phyloP scores from a whole-genome alignment of 345 rosid genomes.

The Isatis tinctoria region DNA sequence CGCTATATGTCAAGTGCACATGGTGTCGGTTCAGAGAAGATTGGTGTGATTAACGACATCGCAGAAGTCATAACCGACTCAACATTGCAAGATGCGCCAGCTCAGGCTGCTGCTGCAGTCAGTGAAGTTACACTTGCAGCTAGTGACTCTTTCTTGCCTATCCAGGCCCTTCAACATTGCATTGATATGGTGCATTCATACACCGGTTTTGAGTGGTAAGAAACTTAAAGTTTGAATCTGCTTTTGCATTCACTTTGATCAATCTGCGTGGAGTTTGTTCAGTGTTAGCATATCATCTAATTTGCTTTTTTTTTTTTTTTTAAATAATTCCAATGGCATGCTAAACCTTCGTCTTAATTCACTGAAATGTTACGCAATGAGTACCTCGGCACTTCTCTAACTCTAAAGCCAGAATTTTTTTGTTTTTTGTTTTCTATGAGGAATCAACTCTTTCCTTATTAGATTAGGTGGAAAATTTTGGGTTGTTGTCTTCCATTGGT shows the following conservation, averaged over 20 bases:
- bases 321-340: background rate
- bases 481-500: background rate
- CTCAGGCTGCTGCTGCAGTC: conserved; percentile 45
- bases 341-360: background rate
- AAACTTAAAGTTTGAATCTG: background rate
- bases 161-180: conserved; percentile 60
- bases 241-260: background rate
- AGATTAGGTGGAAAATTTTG: background rate
- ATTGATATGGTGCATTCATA: conserved; percentile 58
- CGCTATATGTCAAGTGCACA: conserved; percentile 58
- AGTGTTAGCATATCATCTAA: background rate
- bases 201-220: conserved; percentile 69
- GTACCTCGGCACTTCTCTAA: background rate
- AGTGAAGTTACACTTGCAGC: conserved; percentile 79
- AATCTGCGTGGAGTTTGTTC: background rate
- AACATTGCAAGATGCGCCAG: conserved; percentile 42
- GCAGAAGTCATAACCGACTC: conserved; percentile 50
- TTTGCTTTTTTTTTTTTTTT: background rate
- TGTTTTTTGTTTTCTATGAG: background rate
- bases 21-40: conserved; percentile 43
- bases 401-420: background rate
- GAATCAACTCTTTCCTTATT: background rate
- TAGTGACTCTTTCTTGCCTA: conserved; percentile 64
- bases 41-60: conserved; percentile 45
- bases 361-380: background rate